Base-by-base conservation (phyloP, 192 early-diverging fungal species). In the Linderina pennispora region DNA sequence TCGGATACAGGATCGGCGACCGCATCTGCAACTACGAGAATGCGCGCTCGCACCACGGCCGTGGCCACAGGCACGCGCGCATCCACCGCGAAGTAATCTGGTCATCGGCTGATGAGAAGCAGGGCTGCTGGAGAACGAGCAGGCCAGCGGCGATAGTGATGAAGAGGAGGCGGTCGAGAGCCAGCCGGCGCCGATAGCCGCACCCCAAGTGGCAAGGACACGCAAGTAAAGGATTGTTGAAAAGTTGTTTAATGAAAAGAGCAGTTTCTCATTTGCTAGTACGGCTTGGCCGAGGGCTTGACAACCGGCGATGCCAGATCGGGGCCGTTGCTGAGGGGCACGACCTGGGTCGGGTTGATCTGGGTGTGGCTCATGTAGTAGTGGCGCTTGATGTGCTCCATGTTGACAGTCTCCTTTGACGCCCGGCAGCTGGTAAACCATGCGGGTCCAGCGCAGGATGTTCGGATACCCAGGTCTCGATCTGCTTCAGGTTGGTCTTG, bases 331-430 rank as follows among this genome's bases (percentile, higher is more conserved):
- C 80, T 80, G 14, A 81, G 63, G 13, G 91, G 89, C 11, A 94
- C 85, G 31, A 98, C 61, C 36, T 79, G 77, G 20, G 66, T 79
- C 3, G 96, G 96, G 64, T 98, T 98, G 72, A 98, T 95, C 68
- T 96, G 85, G 7, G 68, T 70, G 59, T 96, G 94, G 37, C 80
- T 83, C 77, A 80, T 74, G 58, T 89, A 97, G 61, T 98, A 98
- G 58, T 97, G 94, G 14, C 75, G 46, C 69, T 97, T 98, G 79
- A 98, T 98, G 58, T 98, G 96, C 41, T 84, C 76, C 87, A 97
- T 87, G 68, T 96, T 84, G 28, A 97, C 85, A 3, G 96, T 96
- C 17, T 86, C 83, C 4, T 65, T n/a, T 68, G 48, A 95, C 66
- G 20, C 70, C 79, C 8, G 84, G 82, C 40, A 86, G 78, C 70